phyloP scores from a whole-genome alignment of 1,284 basidiomycete species.

The Cerrena zonata region DNA sequence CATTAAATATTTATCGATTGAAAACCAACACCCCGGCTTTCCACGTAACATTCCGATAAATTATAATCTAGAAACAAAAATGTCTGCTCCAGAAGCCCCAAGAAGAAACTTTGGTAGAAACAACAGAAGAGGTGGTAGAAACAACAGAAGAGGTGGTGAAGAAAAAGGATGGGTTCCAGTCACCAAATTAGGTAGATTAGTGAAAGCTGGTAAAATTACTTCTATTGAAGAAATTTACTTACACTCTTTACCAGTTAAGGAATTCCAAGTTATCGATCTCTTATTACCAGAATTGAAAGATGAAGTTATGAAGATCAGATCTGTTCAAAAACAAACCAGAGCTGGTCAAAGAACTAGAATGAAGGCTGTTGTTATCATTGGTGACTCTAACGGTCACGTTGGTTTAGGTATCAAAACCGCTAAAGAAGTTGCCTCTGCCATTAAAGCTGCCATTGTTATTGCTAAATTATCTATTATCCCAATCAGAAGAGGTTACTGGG shows the following conservation, averaged over 20 bases:
- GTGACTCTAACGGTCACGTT: conserved; percentile 97
- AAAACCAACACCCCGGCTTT: too few relatives aligned
- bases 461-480: conserved; percentile 94
- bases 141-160: too few relatives aligned
- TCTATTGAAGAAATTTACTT: conserved; percentile 99
- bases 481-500: conserved; percentile 99
- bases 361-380: conserved; percentile 99
- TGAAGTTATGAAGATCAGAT: conserved; percentile 99
- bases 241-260: conserved; percentile 98
- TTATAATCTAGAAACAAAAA: too few relatives aligned
- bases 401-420: conserved; percentile 99
- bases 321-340: conserved; percentile 99
- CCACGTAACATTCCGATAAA: too few relatives aligned
- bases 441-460: conserved; percentile 96
- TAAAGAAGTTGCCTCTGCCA: conserved; percentile 99
- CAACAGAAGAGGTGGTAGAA: too few relatives aligned
- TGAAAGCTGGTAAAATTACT: conserved; percentile 99
- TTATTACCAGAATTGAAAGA: conserved; percentile 98
- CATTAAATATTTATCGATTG: too few relatives aligned
- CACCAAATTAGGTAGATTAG: conserved; percentile 97
- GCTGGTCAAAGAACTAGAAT: conserved; percentile 99
- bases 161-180: conserved; percentile 98
- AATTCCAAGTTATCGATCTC: conserved; percentile 96
- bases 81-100: too few relatives aligned
- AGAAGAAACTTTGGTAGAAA: too few relatives aligned